phyloP scores from a whole-genome alignment of 768 basidiomycete species.

The Sporobolomyces roseus region DNA sequence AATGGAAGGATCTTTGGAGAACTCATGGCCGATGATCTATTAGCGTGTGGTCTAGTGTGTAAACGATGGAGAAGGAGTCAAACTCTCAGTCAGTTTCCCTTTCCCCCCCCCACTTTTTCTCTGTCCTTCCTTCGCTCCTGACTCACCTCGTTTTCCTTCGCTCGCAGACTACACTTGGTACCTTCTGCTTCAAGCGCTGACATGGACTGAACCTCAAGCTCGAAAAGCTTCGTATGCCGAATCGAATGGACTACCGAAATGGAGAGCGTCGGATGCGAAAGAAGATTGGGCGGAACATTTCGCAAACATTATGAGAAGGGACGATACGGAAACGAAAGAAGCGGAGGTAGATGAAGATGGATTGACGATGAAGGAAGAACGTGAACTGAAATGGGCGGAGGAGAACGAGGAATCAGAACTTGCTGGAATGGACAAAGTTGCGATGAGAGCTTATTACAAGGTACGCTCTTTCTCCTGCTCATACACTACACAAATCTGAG shows the following conservation, averaged over 20 bases:
- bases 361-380: constrained; percentile 42
- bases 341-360: constrained; percentile 30
- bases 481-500: neutral
- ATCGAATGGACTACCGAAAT: constrained; percentile 37
- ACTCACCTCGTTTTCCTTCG: neutral
- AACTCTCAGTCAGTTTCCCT: constrained; percentile 42
- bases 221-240: constrained; percentile 24
- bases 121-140: neutral
- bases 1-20: constrained; percentile 41
- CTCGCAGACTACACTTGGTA: constrained; percentile 42
- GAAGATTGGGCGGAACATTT: constrained; percentile 43
- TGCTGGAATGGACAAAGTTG: constrained; percentile 33
- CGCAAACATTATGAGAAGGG: constrained; percentile 37
- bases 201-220: constrained; percentile 25
- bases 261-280: constrained; percentile 41
- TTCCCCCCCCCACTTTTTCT: no score
- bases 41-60: constrained; percentile 38
- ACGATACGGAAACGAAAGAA: constrained; percentile 33
- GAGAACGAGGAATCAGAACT: constrained; percentile 35
- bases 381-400: constrained; percentile 40
- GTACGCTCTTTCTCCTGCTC: constrained; percentile 16
- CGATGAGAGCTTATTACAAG: constrained; percentile 45
- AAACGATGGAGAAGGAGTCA: constrained; percentile 42
- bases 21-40: constrained; percentile 32
- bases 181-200: constrained; percentile 40